Base-by-base conservation (phyloP, 2,329 filamentous ascomycete genomes). In the Coleophoma eucalyptorum region DNA sequence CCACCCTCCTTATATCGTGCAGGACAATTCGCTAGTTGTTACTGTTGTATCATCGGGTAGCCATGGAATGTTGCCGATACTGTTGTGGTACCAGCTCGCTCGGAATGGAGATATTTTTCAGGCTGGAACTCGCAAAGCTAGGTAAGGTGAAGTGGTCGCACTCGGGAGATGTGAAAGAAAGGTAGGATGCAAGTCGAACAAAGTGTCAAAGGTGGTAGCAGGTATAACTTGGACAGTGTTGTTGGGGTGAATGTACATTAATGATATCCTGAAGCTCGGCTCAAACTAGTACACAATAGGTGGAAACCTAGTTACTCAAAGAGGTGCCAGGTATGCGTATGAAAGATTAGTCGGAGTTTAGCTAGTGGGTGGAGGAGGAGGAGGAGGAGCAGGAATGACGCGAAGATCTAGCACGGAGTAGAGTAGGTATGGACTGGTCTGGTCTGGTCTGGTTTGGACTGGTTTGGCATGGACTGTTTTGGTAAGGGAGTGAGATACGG, bases 61-160 rank as follows among this genome's bases (percentile, higher is more conserved):
- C 58, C 60, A 63, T 63, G 55, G 51, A 58, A 50, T 49, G 50
- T 40, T 48, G 45, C 41, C 45, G 52, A 58, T 50, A 54, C 58
- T 52, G 48, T 42, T 43, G 19, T 35, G 46, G 55, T 54, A 56
- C 47, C 57, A 54, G 54, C 52, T 51, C 20, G 49, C 47, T 44
- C 51, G 47, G 50, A n/a, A 33, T 10, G 33, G 13, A 42, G 15
- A 21, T 15, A 38, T 47, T 48, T 40, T 20, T 46, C 47, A 44
- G 51, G 33, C 42, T 32, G 12, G 31, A 26, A 26, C 2, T 26
- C 6, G 26, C 26, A 26, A 5, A 5, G 26, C 26, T 41, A 13
- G n/a, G 15, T 18, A 13, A 31, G 20, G 19, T 8, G 42, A 46
- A 2, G 46, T 12, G 32, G 15, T 43, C 47, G 35, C 11, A 44